Conservation (phyloP, 352 stramenopile genomes). For the Halophytophthora batemanensis region DNA sequence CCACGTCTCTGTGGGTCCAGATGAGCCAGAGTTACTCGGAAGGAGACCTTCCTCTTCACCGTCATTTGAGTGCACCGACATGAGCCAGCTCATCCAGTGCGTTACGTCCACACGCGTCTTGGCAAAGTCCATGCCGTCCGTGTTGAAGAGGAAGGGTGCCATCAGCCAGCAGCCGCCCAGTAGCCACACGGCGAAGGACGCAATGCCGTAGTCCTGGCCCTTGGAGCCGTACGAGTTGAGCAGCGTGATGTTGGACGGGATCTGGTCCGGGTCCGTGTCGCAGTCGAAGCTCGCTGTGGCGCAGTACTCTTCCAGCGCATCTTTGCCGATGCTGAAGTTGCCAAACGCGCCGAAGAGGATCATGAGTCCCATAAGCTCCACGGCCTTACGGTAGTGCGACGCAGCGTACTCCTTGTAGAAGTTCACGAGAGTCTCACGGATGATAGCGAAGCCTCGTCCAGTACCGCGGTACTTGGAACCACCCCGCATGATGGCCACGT, state of each 20-base stretch:
- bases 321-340: slow-evolving; percentile 74
- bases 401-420: slow-evolving; percentile 87
- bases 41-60: slow-evolving; percentile 44
- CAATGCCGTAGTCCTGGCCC: slow-evolving; percentile 83
- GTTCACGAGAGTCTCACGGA: slow-evolving; percentile 81
- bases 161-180: slow-evolving; percentile 77
- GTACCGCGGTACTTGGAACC: slow-evolving; percentile 85
- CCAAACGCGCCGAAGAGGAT: slow-evolving; percentile 78
- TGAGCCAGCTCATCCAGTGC: slow-evolving; percentile 83
- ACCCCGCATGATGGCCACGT: slow-evolving; percentile 83
- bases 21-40: slow-evolving; percentile 26
- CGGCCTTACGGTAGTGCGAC: slow-evolving; percentile 78
- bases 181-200: slow-evolving; percentile 87
- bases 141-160: slow-evolving; percentile 87
- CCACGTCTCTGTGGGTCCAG: slow-evolving; percentile 55
- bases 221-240: slow-evolving; percentile 79
- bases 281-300: slow-evolving; percentile 46
- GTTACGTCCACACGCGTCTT: slow-evolving; percentile 84
- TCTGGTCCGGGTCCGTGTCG: slow-evolving; percentile 39
- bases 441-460: slow-evolving; percentile 80
- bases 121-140: slow-evolving; percentile 80
- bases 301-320: slow-evolving; percentile 58
- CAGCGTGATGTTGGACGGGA: slow-evolving; percentile 69
- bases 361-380: slow-evolving; percentile 80
- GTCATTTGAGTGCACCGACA: slow-evolving; percentile 45